These are phyloP conservation scores for Jacaranda copaia DNA, from an alignment of 257 asterid species.

Conservation along the genomic window DNA sequence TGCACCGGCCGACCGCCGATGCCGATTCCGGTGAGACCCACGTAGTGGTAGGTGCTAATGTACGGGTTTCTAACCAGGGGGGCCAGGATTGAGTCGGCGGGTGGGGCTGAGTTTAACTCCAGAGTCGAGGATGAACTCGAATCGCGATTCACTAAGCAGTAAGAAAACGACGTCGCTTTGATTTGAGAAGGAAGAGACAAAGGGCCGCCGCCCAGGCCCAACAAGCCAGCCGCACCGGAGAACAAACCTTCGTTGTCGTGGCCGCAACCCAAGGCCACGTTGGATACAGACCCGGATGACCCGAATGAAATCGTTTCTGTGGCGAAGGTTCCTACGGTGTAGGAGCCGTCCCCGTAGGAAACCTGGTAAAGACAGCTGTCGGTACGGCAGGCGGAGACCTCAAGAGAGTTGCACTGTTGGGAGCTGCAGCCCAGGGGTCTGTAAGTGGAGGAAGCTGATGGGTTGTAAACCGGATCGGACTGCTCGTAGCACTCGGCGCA, in stretches of 20 bases:
- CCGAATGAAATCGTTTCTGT: constrained; percentile 77
- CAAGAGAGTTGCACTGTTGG: constrained; percentile 52
- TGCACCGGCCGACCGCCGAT: constrained; percentile 59
- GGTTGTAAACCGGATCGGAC: constrained; percentile 64
- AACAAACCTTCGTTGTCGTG: constrained; percentile 74
- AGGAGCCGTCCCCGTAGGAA: constrained; percentile 79
- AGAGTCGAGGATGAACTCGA: constrained; percentile 68
- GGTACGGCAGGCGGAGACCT: constrained; percentile 47
- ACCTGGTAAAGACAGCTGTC: constrained; percentile 59
- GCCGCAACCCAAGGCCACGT: constrained; percentile 80
- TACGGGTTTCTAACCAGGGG: constrained; percentile 57
- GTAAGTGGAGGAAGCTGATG: constrained; percentile 60
- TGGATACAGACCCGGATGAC: constrained; percentile 46
- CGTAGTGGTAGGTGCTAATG: constrained; percentile 54
- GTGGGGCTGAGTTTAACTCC: constrained; percentile 69
- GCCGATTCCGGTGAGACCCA: constrained; percentile 65
- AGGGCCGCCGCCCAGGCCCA: constrained; percentile 75
- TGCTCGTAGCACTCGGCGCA: constrained; percentile 73
- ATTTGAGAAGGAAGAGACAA: constrained; percentile 71
- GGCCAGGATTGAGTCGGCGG: constrained; percentile 60
- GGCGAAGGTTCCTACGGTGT: constrained; percentile 63
- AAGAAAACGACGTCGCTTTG: constrained; percentile 75
- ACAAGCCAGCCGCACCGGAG: constrained; percentile 68
- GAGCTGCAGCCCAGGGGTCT: constrained; percentile 52
- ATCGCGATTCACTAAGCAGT: constrained; percentile 83